Evolutionary conservation across 306 rosid genomes (phyloP).

Genomic region (Biancaea sappan): DNA sequence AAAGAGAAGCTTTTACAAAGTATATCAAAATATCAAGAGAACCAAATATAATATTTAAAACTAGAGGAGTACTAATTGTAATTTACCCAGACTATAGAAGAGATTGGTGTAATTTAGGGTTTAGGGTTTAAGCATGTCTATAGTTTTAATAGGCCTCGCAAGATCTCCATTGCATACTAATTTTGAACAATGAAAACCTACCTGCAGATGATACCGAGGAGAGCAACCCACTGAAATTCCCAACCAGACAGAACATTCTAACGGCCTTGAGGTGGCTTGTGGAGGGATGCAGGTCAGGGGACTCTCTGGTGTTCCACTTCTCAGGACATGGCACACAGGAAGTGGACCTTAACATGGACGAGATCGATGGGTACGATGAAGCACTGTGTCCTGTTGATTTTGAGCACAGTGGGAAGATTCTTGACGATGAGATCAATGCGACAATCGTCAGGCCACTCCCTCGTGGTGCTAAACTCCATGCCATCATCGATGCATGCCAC

Average conservation of each 20-base stretch:
- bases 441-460: slow-evolving; percentile 65
- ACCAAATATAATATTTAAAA: too few species aligned
- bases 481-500: slow-evolving; percentile 60
- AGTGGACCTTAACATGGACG: slow-evolving; percentile 48
- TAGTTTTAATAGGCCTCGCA: neutral
- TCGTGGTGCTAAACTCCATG: slow-evolving; percentile 62
- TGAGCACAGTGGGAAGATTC: slow-evolving; percentile 48
- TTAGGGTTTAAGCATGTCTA: too few species aligned
- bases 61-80: too few species aligned
- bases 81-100: too few species aligned
- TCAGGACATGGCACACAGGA: slow-evolving; percentile 64
- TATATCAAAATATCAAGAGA: too few species aligned
- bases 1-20: too few species aligned
- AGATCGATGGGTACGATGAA: slow-evolving; percentile 63
- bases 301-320: slow-evolving; percentile 63
- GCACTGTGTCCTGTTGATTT: slow-evolving; percentile 68
- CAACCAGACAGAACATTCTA: slow-evolving; percentile 58
- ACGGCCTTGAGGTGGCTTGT: slow-evolving; percentile 64
- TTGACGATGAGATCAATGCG: slow-evolving; percentile 69
- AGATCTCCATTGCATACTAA: neutral
- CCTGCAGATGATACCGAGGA: slow-evolving; percentile 51
- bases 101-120: too few species aligned
- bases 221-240: slow-evolving; percentile 49
- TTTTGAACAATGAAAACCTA: neutral
- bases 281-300: slow-evolving; percentile 56